These are phyloP conservation scores for Pistacia atlantica DNA, from an alignment of 345 rosid genomes.

Conservation along the genomic window DNA sequence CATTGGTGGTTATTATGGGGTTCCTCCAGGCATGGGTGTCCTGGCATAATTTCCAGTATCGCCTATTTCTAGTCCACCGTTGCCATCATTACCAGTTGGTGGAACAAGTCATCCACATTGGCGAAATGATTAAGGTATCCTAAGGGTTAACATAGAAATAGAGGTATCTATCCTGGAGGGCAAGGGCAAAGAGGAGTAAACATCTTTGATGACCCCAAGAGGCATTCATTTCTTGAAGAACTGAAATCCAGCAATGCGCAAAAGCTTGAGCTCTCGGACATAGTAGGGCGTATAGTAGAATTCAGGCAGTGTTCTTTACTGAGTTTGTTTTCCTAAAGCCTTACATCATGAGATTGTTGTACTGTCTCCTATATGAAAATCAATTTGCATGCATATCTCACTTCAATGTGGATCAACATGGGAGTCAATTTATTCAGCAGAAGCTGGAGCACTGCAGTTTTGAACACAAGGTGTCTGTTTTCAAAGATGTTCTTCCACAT, in stretches of 20 bases:
- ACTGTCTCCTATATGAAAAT: too few species aligned
- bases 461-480: slow-evolving; percentile 84
- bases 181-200: slow-evolving; percentile 72
- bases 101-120: slow-evolving; percentile 55
- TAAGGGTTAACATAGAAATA: slow-evolving; percentile 55
- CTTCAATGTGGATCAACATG: too few species aligned
- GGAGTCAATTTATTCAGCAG: too few species aligned
- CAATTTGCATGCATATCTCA: too few species aligned
- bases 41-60: slow-evolving; percentile 63
- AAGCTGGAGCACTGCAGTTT: too few species aligned
- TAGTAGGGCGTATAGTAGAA: slow-evolving; percentile 88
- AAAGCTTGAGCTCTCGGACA: slow-evolving; percentile 84
- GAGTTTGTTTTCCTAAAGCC: slow-evolving; percentile 24
- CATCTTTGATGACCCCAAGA: slow-evolving; percentile 59
- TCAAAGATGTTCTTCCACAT: slow-evolving; percentile 84
- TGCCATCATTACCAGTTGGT: slow-evolving; percentile 70
- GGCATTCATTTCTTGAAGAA: slow-evolving; percentile 88
- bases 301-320: slow-evolving; percentile 62
- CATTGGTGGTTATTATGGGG: slow-evolving; percentile 50
- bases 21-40: slow-evolving; percentile 62
- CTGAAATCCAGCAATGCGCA: slow-evolving; percentile 78
- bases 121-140: slow-evolving; percentile 63
- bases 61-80: slow-evolving; percentile 65
- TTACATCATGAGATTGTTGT: slow-evolving; percentile 22
- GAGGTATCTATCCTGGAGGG: slow-evolving; percentile 72